Evolutionary conservation across 2,329 filamentous ascomycete genomes (phyloP).

Genomic region (Sporothrix dimorphospora): DNA sequence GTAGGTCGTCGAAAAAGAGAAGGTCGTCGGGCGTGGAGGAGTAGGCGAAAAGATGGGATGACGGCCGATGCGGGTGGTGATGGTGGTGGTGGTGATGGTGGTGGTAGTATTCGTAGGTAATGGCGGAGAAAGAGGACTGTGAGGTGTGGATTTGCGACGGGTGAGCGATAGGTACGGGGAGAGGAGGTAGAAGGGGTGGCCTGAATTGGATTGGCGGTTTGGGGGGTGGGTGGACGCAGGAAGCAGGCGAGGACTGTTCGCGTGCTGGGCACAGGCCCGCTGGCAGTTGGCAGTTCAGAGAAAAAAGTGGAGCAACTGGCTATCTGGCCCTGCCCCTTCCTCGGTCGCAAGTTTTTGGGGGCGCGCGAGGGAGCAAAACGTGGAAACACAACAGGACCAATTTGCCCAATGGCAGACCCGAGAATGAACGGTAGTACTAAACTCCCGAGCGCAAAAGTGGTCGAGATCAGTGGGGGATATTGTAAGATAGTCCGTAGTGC

Average conservation of each 20-base stretch:
- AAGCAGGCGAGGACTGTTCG: background rate
- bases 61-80: slow-evolving; percentile 22
- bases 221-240: background rate
- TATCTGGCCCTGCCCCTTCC: slow-evolving; percentile 11
- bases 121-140: background rate
- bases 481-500: no score
- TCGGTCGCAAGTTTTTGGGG: slow-evolving; percentile 8
- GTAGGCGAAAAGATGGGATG: slow-evolving; percentile 17
- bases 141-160: slow-evolving; percentile 25
- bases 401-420: slow-evolving; percentile 13
- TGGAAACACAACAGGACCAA: slow-evolving; percentile 14
- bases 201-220: slow-evolving; percentile 16
- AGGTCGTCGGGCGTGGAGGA: background rate
- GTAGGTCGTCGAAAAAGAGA: background rate
- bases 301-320: slow-evolving; percentile 14
- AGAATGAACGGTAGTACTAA: background rate
- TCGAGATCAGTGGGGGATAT: background rate
- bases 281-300: background rate
- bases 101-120: slow-evolving; percentile 4
- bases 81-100: background rate
- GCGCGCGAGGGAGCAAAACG: slow-evolving; percentile 18
- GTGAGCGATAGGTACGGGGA: slow-evolving; percentile 12
- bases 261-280: background rate
- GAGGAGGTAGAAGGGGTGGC: slow-evolving; percentile 9
- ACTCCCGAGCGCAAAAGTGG: slow-evolving; percentile 3